These are phyloP conservation scores for Mortierella sp. DNA, from an alignment of 371 early-diverging fungal species.

Conservation along the genomic window DNA sequence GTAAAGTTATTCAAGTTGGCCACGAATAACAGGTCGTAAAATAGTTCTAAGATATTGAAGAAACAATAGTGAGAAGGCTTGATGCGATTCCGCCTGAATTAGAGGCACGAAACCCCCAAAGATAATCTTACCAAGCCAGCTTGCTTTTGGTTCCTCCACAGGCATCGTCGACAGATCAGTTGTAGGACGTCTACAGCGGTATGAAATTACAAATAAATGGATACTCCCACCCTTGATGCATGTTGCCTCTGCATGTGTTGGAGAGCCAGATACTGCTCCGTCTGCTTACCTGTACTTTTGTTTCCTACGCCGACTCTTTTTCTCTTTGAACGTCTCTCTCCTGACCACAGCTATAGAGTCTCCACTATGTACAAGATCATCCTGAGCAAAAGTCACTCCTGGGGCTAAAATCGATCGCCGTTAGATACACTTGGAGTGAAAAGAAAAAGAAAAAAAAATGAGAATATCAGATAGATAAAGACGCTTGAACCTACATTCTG, in stretches of 20 bases:
- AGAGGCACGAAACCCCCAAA: background rate
- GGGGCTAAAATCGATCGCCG: constrained; percentile 33
- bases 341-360: constrained; percentile 62
- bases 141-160: constrained; percentile 45
- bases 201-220: background rate
- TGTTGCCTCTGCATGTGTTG: no score
- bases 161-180: constrained; percentile 36
- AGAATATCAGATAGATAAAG: background rate
- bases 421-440: background rate
- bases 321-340: constrained; percentile 47
- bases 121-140: constrained; percentile 33
- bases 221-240: background rate
- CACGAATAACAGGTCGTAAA: constrained; percentile 71
- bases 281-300: constrained; percentile 32
- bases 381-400: constrained; percentile 35
- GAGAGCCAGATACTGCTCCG: no score
- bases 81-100: background rate
- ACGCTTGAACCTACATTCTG: constrained; percentile 19
- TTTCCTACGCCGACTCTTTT: constrained; percentile 35
- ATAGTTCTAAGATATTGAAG: constrained; percentile 58
- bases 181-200: constrained; percentile 12
- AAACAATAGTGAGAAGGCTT: background rate
- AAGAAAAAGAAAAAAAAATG: background rate
- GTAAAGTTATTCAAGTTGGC: constrained; percentile 72
- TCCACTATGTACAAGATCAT: constrained; percentile 28